Base-by-base conservation (phyloP, 1,139 yeast genomes). In the Arxiozyma telluris region DNA sequence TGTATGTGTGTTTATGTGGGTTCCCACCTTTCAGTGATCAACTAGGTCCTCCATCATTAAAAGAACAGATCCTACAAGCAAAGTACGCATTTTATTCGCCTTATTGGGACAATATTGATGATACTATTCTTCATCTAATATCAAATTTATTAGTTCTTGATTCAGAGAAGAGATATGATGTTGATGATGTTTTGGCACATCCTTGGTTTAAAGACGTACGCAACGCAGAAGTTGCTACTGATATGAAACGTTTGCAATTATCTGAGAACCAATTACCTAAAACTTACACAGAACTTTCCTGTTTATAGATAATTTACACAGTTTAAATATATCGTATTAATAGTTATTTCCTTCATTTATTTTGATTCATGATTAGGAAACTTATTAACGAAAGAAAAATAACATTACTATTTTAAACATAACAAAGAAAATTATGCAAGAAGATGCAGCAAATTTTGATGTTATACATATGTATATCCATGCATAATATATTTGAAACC, bases 21-120 rank as follows among this genome's bases (percentile, higher is more conserved):
- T 87, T 87, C 61, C 94, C 93, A 3, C 95, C 95, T 0, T 87
- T 87, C 63, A 83, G 89, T 64, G 93, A 86, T 53, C 93, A 86
- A 60, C 68, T 86, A 53, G 91, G 84, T 0, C 94, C 94, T 8
- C 93, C 93, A 7, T 75, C 77, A 44, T 83, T 86, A 87, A 78
- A 81, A 59, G 88, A 85, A 53, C 94, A 86, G 66, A 86, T 86
- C 50, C 64, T 83, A 20, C 71, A 73, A 30, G 93, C 86, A 0
- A 78, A 76, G 58, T 85, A 76, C 69, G 90, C 90, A 0, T 86
- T 86, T 64, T 86, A 82, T 64, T 81, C 88, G 1, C 94, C 94
- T 0, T 86, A 83, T 64, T 86, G 91, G 87, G 94, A 86, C 67
- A 77, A 77, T 1, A 81, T 85, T 20, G 76, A 75, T 48, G 93